Evolutionary conservation across 164 flowering plant genomes (phyloP), one percentile per base, ranked within the genome.

Genomic region (Magnolia changhungtana): DNA sequence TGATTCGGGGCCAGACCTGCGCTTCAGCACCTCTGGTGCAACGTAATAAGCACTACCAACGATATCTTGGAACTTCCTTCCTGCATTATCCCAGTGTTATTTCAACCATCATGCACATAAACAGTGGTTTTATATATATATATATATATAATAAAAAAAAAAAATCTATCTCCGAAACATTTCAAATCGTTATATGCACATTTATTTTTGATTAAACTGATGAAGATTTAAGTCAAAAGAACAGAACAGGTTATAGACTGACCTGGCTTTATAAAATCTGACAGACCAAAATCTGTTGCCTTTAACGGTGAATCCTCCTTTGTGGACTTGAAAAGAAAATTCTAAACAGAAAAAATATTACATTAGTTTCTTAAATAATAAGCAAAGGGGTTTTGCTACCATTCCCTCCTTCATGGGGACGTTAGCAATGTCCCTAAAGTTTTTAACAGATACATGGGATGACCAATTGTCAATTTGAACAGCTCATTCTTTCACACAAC

Each of bases 1-100:
- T 49, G 98, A 94, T 80, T 96, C 99, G 63, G 99, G 99, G 9
- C 99, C 99, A 19, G 98, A 96, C 81, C 84, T 91, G 52, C 98
- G 94, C 79, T 87, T 96, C 76, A 96, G 80, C 55, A 96, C 99
- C 86, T 96, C 98, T 23, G 98, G 99, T 50, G 99, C 98, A 78
- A 96, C 98, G 86, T 96, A 96, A 75, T 95, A 95, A 50, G 98
- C 98, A 84, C 98, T 95, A 14, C 98, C 98, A 72, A 95, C 98
- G 78, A 95, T 92, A 80, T 95, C 98, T 63, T 76, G 86, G 82
- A 95, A 95, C 81, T 80, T 92, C 80, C 83, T 92, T 74, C 95
- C 98, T 95, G 90, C 80, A 85, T 78, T 72, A 27, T 29, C 19
- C 50, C 63, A 75, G 9, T 8, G 21, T 21, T 50, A 50, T 63